Evolutionary conservation across 805 yeast genomes (phyloP).

Genomic region (Ogataea salicorniae): DNA sequence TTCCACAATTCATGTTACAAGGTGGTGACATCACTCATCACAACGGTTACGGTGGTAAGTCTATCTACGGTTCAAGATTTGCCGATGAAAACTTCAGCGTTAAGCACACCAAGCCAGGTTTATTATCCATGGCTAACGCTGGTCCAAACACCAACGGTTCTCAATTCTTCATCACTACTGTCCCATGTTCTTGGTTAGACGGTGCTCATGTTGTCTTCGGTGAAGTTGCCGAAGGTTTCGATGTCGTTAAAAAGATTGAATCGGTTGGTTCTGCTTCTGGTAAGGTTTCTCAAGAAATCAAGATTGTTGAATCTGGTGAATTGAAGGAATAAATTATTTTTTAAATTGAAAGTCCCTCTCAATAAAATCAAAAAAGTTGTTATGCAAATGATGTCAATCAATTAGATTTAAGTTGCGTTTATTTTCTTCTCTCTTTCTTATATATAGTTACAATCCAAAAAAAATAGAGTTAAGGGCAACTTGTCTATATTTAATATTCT

Average conservation of each 20-base stretch:
- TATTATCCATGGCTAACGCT: slow-evolving; percentile 94
- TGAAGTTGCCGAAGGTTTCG: slow-evolving; percentile 81
- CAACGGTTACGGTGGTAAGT: slow-evolving; percentile 90
- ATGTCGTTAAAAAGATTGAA: slow-evolving; percentile 83
- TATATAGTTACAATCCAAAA: too few species aligned
- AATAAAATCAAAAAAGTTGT: neutral
- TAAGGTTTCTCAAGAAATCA: slow-evolving; percentile 41
- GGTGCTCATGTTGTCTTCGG: slow-evolving; percentile 96
- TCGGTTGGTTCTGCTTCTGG: slow-evolving; percentile 47
- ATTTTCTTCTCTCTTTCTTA: too few species aligned
- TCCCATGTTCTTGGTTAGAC: slow-evolving; percentile 81
- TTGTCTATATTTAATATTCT: neutral
- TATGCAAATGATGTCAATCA: too few species aligned
- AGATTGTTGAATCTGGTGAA: slow-evolving; percentile 55
- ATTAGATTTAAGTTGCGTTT: too few species aligned
- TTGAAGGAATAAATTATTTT: slow-evolving; percentile 26
- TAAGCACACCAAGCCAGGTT: slow-evolving; percentile 75
- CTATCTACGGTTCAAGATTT: slow-evolving; percentile 75
- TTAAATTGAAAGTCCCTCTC: neutral
- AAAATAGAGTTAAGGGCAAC: too few species aligned
- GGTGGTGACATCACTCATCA: slow-evolving; percentile 84
- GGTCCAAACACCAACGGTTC: slow-evolving; percentile 98
- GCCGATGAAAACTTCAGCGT: slow-evolving; percentile 70
- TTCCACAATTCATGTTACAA: slow-evolving; percentile 94
- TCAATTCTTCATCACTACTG: slow-evolving; percentile 94